Evolutionary conservation across 805 yeast species (phyloP).

Genomic region (Monosporozyma siamensis): DNA sequence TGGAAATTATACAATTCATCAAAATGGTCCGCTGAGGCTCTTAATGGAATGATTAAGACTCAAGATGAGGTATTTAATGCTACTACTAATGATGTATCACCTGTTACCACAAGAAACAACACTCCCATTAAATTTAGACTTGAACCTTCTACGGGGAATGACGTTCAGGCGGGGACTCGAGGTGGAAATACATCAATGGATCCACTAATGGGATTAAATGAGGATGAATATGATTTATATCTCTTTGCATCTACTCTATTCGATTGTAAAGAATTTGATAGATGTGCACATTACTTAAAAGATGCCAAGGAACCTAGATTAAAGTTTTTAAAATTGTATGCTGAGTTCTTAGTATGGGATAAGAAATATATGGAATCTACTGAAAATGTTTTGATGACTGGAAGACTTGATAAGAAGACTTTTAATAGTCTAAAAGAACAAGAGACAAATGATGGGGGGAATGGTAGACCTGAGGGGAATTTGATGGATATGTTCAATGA

Average conservation of each 20-base stretch:
- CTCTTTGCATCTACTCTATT: slow-evolving; percentile 64
- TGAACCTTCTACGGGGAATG: slow-evolving; percentile 5
- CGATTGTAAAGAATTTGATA: slow-evolving; percentile 73
- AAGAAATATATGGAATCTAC: slow-evolving; percentile 59
- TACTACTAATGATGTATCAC: not conserved
- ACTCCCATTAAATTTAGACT: slow-evolving; percentile 14
- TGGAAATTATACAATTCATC: slow-evolving; percentile 61
- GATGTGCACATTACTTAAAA: slow-evolving; percentile 55
- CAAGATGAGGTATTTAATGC: not conserved
- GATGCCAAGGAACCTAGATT: slow-evolving; percentile 40
- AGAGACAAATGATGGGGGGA: slow-evolving; percentile 2
- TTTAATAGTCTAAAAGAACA: not conserved
- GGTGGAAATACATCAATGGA: too few relatives aligned
- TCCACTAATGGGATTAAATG: slow-evolving; percentile 11
- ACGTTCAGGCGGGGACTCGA: too few relatives aligned
- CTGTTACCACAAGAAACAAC: slow-evolving; percentile 13
- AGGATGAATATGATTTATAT: slow-evolving; percentile 38
- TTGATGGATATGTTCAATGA: not conserved
- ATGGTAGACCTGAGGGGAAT: slow-evolving; percentile 1
- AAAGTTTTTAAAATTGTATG: slow-evolving; percentile 57
- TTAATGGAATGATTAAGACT: slow-evolving; percentile 42
- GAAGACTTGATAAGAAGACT: slow-evolving; percentile 11
- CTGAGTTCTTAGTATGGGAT: slow-evolving; percentile 70
- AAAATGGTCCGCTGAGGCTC: slow-evolving; percentile 80
- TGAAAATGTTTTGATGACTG: slow-evolving; percentile 50